A percentile compares a stretch with the other conserved stretches of the same genome.
phyloP scores from a whole-genome alignment of 306 rosid genomes.

The Vigna nakashimae region DNA sequence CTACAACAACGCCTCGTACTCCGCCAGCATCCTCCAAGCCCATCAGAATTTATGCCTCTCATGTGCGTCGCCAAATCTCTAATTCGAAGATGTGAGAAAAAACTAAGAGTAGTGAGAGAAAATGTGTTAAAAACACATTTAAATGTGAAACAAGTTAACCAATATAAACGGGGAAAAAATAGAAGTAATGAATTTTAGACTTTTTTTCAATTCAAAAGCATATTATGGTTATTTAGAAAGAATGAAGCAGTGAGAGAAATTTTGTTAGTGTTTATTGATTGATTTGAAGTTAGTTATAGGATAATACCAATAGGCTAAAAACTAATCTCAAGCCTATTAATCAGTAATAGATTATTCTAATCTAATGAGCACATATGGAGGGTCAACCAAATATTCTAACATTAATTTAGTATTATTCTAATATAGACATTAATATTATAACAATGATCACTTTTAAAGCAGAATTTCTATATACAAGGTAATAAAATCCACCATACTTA shows the following conservation, averaged over 20 bases:
- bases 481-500: neutral
- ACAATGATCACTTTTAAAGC: neutral
- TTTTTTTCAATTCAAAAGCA: neutral
- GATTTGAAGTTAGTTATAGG: neutral
- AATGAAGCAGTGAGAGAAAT: neutral
- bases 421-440: neutral
- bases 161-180: neutral
- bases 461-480: neutral
- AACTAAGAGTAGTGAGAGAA: neutral
- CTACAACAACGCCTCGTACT: slow-evolving; percentile 48
- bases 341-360: neutral
- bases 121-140: neutral
- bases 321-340: neutral
- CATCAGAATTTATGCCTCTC: slow-evolving; percentile 74
- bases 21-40: slow-evolving; percentile 80
- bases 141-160: slow-evolving; percentile 8
- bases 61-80: slow-evolving; percentile 71
- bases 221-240: neutral
- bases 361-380: neutral
- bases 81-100: slow-evolving; percentile 23
- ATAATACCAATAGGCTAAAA: neutral
- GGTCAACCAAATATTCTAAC: neutral
- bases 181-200: neutral
- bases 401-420: neutral
- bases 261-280: neutral